Evolutionary conservation across 2,329 filamentous ascomycete species (phyloP).

Genomic region (Xenosphaeropsis pyriputrescens): DNA sequence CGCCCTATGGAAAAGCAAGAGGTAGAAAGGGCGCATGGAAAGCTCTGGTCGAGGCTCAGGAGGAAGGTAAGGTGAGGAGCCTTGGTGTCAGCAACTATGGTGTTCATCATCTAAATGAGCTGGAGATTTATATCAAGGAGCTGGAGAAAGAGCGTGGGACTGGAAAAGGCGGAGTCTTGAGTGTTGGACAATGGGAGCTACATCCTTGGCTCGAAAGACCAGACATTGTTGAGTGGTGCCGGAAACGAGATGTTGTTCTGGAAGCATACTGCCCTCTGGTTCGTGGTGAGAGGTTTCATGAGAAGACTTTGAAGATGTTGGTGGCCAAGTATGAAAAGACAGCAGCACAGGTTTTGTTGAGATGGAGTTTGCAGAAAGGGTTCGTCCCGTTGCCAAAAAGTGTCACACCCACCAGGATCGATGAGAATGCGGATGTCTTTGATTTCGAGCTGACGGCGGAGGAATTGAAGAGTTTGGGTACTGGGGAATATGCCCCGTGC

Average conservation of each 20-base stretch:
- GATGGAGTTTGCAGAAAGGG: slow-evolving; percentile 72
- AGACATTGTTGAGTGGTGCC: slow-evolving; percentile 70
- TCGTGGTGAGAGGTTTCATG: slow-evolving; percentile 54
- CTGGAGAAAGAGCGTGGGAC: slow-evolving; percentile 43
- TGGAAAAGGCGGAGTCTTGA: slow-evolving; percentile 57
- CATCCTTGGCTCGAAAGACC: slow-evolving; percentile 76
- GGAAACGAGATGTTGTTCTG: slow-evolving; percentile 43
- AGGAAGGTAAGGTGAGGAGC: slow-evolving; percentile 44
- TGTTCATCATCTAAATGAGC: slow-evolving; percentile 44
- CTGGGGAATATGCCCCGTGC: slow-evolving; percentile 35
- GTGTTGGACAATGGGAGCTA: slow-evolving; percentile 78
- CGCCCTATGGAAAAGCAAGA: slow-evolving; percentile 40
- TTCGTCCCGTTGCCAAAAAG: slow-evolving; percentile 63
- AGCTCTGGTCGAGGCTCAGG: slow-evolving; percentile 47
- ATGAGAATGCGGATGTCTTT: slow-evolving; percentile 42
- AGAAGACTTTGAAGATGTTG: slow-evolving; percentile 47
- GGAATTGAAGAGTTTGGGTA: slow-evolving; percentile 34
- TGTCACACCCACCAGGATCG: slow-evolving; percentile 50
- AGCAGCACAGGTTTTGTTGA: slow-evolving; percentile 62
- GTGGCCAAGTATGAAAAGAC: slow-evolving; percentile 60
- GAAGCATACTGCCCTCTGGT: slow-evolving; percentile 50
- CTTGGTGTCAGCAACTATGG: slow-evolving; percentile 54
- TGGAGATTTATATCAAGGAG: slow-evolving; percentile 42
- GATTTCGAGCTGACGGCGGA: slow-evolving; percentile 39
- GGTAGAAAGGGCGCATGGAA: slow-evolving; percentile 44